A percentile compares a stretch with the other conserved stretches of the same genome.
Conservation (phyloP, 495 filamentous ascomycete genomes). For the Aspergillus conjunctus region DNA sequence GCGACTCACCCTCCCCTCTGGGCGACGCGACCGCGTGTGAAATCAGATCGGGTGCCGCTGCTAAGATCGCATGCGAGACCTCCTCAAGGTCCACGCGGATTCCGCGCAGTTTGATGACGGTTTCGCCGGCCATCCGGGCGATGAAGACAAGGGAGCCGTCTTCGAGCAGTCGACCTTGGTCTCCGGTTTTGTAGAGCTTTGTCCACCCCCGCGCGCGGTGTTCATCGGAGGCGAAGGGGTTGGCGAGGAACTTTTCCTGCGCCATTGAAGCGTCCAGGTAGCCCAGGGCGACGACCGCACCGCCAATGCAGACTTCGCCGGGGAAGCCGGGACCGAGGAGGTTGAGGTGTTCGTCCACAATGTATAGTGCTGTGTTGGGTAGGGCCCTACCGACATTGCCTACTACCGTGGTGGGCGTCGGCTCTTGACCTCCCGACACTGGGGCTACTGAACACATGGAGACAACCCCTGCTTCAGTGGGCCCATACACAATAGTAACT, state of each 20-base stretch:
- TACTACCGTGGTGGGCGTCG: not conserved
- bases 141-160: conserved; percentile 34
- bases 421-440: not conserved
- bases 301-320: conserved; percentile 43
- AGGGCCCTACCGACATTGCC: not conserved
- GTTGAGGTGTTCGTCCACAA: conserved; percentile 43
- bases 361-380: conserved; percentile 44
- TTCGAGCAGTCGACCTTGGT: conserved; percentile 16
- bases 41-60: conserved; percentile 25
- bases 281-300: conserved; percentile 37
- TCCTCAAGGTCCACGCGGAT: conserved; percentile 54
- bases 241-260: conserved; percentile 28
- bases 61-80: conserved; percentile 40
- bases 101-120: conserved; percentile 53
- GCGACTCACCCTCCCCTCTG: not conserved
- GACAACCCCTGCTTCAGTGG: no score
- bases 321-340: conserved; percentile 49
- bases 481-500: not conserved
- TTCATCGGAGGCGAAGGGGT: not conserved
- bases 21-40: conserved; percentile 33
- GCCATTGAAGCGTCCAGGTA: conserved; percentile 45
- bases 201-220: not conserved
- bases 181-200: conserved; percentile 27
- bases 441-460: no score
- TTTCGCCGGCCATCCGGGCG: conserved; percentile 41